Conservation (phyloP, 2,329 filamentous ascomycete species). For the Penicillium glabrum region DNA sequence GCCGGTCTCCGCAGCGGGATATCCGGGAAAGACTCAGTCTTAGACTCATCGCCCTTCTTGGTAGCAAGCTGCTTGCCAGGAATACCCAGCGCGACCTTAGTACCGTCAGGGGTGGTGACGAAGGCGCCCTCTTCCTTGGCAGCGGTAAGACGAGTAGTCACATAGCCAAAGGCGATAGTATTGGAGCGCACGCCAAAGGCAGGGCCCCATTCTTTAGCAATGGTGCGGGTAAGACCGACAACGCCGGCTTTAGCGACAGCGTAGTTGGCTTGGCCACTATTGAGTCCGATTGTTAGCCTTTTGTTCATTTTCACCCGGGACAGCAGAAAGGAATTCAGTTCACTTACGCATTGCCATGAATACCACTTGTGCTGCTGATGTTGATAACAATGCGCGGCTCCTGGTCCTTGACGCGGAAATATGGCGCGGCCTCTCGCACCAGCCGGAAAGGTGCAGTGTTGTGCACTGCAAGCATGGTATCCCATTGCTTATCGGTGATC, state of each 20-base stretch:
- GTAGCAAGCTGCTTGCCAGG: slow-evolving; percentile 57
- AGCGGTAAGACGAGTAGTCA: slow-evolving; percentile 75
- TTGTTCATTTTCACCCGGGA: not conserved
- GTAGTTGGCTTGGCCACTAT: slow-evolving; percentile 80
- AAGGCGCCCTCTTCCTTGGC: slow-evolving; percentile 84
- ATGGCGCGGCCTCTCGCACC: slow-evolving; percentile 75
- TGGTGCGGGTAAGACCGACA: slow-evolving; percentile 79
- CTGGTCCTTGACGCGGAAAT: slow-evolving; percentile 83
- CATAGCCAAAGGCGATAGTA: slow-evolving; percentile 80
- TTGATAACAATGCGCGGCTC: slow-evolving; percentile 78
- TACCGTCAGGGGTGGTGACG: slow-evolving; percentile 71
- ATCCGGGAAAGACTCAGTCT: slow-evolving; percentile 54
- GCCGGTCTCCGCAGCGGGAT: slow-evolving; percentile 78
- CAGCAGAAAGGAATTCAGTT: not conserved
- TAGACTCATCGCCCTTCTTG: slow-evolving; percentile 26
- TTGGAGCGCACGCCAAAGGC: slow-evolving; percentile 79
- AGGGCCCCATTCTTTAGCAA: slow-evolving; percentile 90
- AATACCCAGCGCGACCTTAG: slow-evolving; percentile 73
- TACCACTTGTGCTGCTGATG: slow-evolving; percentile 76
- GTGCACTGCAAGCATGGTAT: slow-evolving; percentile 81
- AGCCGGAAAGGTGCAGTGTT: slow-evolving; percentile 84
- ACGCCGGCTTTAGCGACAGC: slow-evolving; percentile 81
- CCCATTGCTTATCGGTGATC: slow-evolving; percentile 89
- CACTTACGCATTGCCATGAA: slow-evolving; percentile 72
- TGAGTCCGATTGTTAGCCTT: not conserved